Evolutionary conservation across 257 asterid genomes (phyloP).

Genomic region (Nicotiana benthamiana): DNA sequence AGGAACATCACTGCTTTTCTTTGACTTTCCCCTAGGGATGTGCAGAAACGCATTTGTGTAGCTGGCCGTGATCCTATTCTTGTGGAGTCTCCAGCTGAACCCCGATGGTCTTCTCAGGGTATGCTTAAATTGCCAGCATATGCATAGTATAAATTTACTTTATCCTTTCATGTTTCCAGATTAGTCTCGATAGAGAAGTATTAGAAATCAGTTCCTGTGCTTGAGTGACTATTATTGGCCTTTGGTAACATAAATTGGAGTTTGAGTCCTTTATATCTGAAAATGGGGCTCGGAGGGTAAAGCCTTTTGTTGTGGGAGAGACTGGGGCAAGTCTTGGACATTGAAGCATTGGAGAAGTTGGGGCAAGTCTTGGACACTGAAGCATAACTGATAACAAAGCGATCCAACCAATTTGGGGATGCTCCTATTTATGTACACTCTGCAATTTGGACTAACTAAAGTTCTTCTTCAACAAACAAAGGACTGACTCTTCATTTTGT

Average conservation of each 20-base stretch:
- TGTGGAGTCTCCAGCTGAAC: slow-evolving; percentile 90
- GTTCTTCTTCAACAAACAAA: background rate
- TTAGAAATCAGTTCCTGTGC: background rate
- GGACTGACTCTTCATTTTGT: background rate
- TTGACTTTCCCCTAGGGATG: slow-evolving; percentile 34
- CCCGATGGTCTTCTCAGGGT: slow-evolving; percentile 99
- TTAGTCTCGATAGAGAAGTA: background rate
- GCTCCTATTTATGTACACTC: background rate
- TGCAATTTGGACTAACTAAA: background rate
- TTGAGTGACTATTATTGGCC: background rate
- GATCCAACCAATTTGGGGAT: background rate
- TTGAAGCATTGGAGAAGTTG: background rate
- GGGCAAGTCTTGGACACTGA: background rate
- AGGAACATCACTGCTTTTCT: background rate
- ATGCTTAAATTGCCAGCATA: slow-evolving; percentile 12
- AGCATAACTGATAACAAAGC: background rate
- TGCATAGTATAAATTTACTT: background rate
- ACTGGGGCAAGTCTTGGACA: background rate
- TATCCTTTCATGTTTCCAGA: background rate
- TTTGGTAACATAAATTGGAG: background rate
- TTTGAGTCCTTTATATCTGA: background rate
- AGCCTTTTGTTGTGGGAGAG: background rate
- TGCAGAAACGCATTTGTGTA: slow-evolving; percentile 54
- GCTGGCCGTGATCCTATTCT: slow-evolving; percentile 82
- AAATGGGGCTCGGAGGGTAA: background rate